Evolutionary conservation across 1,284 basidiomycete species (phyloP).

Genomic region (Ceratobasidium sp.): DNA sequence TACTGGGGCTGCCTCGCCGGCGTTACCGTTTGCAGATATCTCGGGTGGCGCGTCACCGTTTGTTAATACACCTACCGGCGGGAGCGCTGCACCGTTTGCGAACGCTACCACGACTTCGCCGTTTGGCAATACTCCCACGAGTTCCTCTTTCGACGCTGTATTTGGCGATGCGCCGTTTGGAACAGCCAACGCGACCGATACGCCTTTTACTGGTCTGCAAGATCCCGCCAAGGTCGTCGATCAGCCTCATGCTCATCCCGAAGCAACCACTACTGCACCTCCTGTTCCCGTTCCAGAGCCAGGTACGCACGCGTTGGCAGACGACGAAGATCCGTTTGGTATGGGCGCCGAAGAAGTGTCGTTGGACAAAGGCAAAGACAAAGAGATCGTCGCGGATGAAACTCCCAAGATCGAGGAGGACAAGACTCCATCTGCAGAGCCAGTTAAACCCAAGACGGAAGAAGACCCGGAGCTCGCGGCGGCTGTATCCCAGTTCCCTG

Average conservation of each 20-base stretch:
- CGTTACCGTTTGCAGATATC: slow-evolving; percentile 64
- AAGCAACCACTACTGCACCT: background rate
- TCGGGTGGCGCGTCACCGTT: slow-evolving; percentile 55
- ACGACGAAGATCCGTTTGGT: slow-evolving; percentile 70
- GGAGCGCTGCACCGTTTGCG: background rate
- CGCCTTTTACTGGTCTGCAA: slow-evolving; percentile 13
- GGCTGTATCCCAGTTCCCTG: slow-evolving; percentile 45
- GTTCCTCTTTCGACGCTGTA: slow-evolving; percentile 1
- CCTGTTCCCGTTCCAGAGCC: slow-evolving; percentile 45
- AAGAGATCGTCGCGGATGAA: slow-evolving; percentile 49
- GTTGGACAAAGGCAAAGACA: slow-evolving; percentile 46
- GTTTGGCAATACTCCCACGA: background rate
- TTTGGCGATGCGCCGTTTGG: slow-evolving; percentile 10
- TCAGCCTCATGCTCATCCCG: background rate
- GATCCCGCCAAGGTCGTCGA: background rate
- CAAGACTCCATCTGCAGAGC: background rate
- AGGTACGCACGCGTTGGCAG: slow-evolving; percentile 40
- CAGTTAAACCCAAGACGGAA: slow-evolving; percentile 8
- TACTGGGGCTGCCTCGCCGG: slow-evolving; percentile 35
- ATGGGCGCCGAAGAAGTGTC: slow-evolving; percentile 57
- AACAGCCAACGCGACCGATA: slow-evolving; percentile 16
- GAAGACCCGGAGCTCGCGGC: slow-evolving; percentile 41
- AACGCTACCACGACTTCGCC: background rate
- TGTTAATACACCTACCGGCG: slow-evolving; percentile 54
- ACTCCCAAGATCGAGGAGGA: background rate